Conservation (phyloP, 768 basidiomycete species). For the Suillus hirtellus region DNA sequence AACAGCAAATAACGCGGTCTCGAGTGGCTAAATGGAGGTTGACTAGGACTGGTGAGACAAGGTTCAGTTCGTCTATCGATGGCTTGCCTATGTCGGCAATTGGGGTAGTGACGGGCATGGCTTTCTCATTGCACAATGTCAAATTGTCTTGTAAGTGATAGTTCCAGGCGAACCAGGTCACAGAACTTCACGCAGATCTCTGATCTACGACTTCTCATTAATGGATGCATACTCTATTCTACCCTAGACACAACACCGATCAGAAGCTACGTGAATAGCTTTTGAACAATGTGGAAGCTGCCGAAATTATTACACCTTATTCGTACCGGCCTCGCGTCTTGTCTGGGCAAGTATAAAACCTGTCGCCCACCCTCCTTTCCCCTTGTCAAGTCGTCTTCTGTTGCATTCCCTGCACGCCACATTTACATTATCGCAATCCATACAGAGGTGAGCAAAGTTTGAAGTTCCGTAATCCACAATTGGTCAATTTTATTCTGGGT, state of each 20-base stretch:
- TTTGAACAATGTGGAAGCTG: background rate
- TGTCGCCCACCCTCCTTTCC: background rate
- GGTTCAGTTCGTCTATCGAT: too few relatives aligned
- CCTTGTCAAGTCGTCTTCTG: background rate
- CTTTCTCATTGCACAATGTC: too few relatives aligned
- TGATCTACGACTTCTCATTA: background rate
- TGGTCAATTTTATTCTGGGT: background rate
- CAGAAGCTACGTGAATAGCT: background rate
- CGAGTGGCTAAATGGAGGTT: too few relatives aligned
- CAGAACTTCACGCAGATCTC: background rate
- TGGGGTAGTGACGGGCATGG: too few relatives aligned
- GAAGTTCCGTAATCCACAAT: background rate
- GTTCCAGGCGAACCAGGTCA: too few relatives aligned
- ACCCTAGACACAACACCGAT: background rate
- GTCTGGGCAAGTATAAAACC: background rate
- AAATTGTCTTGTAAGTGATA: too few relatives aligned
- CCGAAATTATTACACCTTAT: background rate
- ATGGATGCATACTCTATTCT: background rate
- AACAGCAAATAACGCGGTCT: too few relatives aligned
- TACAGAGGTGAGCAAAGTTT: background rate
- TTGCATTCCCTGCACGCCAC: background rate
- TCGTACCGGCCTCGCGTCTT: background rate
- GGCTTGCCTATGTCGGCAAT: too few relatives aligned
- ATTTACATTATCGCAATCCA: background rate
- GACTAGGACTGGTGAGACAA: too few relatives aligned